Evolutionary conservation across 192 early-diverging fungal genomes (phyloP), one percentile per base, ranked within the genome.

Genomic region (Powellomyces hirtus): DNA sequence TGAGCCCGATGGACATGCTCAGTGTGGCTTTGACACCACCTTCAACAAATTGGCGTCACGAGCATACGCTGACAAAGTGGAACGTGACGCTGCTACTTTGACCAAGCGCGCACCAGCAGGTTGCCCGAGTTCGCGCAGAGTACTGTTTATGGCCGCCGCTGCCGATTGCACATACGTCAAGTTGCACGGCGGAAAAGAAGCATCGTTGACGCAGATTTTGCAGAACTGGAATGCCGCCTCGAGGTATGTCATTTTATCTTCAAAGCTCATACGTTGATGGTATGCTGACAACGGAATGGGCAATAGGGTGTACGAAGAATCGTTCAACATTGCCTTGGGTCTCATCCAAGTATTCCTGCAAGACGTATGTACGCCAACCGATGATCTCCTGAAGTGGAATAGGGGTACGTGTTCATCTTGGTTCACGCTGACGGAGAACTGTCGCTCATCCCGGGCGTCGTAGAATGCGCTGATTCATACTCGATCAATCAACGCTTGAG

Each of bases 281-380:
- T n/a, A n/a, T n/a, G n/a, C n/a, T n/a, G n/a, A n/a, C n/a, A n/a
- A 26, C n/a, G n/a, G n/a, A n/a, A n/a, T n/a, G n/a, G n/a, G n/a
- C n/a, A n/a, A n/a, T n/a, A n/a, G n/a, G 26, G 49, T 68, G 18
- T 97, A 94, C 71, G 92, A 95, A 75, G 75, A 81, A 0, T 88
- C 89, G 46, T 93, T 95, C 77, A 94, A 94, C 71, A 81, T 97
- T n/a, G 82, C 79, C 14, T 80, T 95, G 29, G 93, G 91, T 5
- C 74, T 97, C 16, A 88, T 94, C 45, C 82, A 86, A 51, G 86
- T 95, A 53, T 83, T 89, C 59, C 79, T 94, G 18, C 85, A 89
- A 68, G 73, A 85, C 22, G 29, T 71, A 7, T 84, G 82, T 59
- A 64, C 64, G 11, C 38, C 75, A 10, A 68, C 35, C 51, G 71